These are phyloP conservation scores for Volvox carteri DNA, from an alignment of 163 green algal species.

Conservation along the genomic window DNA sequence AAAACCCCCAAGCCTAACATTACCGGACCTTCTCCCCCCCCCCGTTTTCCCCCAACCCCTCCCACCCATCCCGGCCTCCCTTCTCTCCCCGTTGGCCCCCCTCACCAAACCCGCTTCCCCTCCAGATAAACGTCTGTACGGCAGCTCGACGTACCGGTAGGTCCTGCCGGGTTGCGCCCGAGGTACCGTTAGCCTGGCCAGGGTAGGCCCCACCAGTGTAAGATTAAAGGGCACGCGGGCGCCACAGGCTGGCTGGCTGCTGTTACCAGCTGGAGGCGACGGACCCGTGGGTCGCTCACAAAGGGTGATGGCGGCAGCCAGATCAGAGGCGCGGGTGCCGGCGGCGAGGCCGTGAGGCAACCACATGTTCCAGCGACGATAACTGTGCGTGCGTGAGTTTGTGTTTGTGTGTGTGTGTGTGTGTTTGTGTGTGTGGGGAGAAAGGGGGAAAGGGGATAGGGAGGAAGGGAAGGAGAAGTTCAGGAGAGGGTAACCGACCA, in stretches of 20 bases:
- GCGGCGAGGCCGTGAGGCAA: constrained; percentile 56
- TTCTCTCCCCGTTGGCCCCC: too few species aligned
- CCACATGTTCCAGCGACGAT: constrained; percentile 47
- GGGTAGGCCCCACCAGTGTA: constrained; percentile 1
- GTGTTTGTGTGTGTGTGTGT: too few species aligned
- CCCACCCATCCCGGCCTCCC: too few species aligned
- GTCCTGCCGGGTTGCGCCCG: constrained; percentile 24
- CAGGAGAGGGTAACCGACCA: too few species aligned
- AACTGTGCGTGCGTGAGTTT: neutral
- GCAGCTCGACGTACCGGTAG: constrained; percentile 23
- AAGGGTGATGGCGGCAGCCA: constrained; percentile 35
- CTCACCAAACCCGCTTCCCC: too few species aligned
- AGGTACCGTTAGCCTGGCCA: constrained; percentile 37
- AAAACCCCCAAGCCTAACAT: too few species aligned
- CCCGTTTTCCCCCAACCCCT: too few species aligned
- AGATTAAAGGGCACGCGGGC: constrained; percentile 34
- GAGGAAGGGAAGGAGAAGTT: neutral
- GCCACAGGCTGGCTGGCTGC: neutral
- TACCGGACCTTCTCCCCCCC: too few species aligned
- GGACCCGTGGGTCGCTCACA: constrained; percentile 29
- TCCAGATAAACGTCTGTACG: too few species aligned
- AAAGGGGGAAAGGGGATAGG: too few species aligned
- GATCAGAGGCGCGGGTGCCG: neutral
- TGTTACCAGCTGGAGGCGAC: neutral
- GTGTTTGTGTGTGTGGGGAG: too few species aligned